A percentile compares a stretch with the other conserved stretches of the same genome.
Evolutionary conservation across 1,139 yeast species (phyloP).

Genomic region (Blastobotrys illinoisensis): DNA sequence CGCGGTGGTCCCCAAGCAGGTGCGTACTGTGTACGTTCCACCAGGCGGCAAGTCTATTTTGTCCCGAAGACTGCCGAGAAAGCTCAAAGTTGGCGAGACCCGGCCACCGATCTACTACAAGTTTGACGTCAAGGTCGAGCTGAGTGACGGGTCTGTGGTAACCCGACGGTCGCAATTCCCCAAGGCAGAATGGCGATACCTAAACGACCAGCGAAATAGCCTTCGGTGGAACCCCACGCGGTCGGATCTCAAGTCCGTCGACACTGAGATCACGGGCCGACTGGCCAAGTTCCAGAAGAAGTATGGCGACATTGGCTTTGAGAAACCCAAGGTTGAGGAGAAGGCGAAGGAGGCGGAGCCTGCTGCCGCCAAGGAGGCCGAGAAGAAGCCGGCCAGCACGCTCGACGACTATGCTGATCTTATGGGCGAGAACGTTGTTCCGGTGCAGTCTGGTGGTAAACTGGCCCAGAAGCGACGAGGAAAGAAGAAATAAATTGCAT

Average conservation of each 20-base stretch:
- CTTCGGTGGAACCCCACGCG: constrained; percentile 85
- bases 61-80: constrained; percentile 24
- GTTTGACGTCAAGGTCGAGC: constrained; percentile 79
- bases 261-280: constrained; percentile 80
- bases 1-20: constrained; percentile 4
- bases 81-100: constrained; percentile 61
- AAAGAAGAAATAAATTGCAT: constrained; percentile 29
- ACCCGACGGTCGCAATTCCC: constrained; percentile 83
- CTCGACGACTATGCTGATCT: constrained; percentile 55
- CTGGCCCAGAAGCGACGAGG: constrained; percentile 47
- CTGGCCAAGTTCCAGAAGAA: constrained; percentile 78
- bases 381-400: constrained; percentile 19
- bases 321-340: constrained; percentile 25
- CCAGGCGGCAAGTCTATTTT: constrained; percentile 25
- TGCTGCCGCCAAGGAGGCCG: constrained; percentile 6
- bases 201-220: constrained; percentile 82
- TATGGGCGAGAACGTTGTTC: constrained; percentile 58
- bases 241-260: constrained; percentile 66
- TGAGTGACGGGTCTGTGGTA: constrained; percentile 89
- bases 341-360: constrained; percentile 9
- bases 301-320: constrained; percentile 46
- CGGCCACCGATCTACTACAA: constrained; percentile 90
- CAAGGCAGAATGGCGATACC: constrained; percentile 75
- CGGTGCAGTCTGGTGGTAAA: constrained; percentile 60
- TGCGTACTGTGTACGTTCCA: constrained; percentile 19